Base-by-base conservation (phyloP, 495 filamentous ascomycete genomes). In the Mycothermus thermophilus region DNA sequence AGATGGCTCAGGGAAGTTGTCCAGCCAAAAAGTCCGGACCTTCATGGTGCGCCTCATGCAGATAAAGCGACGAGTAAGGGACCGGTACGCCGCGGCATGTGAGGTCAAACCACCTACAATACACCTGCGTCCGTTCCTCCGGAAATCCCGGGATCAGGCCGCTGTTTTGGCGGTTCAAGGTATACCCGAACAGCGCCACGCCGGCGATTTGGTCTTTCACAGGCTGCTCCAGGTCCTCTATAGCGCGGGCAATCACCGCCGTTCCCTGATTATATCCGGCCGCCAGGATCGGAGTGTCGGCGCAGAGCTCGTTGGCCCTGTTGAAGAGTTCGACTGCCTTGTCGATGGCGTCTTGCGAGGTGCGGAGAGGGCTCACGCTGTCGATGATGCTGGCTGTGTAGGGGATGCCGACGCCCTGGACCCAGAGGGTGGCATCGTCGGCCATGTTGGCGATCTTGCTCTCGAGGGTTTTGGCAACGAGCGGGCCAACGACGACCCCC, bases 101-200 rank as follows among this genome's bases (percentile, higher is more conserved):
- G 3, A 30, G 29, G 16, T 38, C 36, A 3, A n/a, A 14, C 15
- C 20, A 11, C 10, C 32, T 32, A 43, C 72, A 77, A 41, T 69
- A 63, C 23, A 72, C 64, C 41, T 66, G 48, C 18, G 55, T 51
- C 44, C 63, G 62, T 12, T 43, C 46, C 5, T 48, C 34, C 18
- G 62, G 58, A 40, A 69, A 70, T 34, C 60, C 59, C 15, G 59
- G 54, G 30, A 73, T 60, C 13, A 53, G 49, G 1, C 64, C 61
- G 16, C 48, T 43, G 35, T 73, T 43, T 38, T 71, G 67, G 22
- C 54, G 44, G 48, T 72, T 72, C 40, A 69, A 63, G 26, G 71
- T 74, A 41, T 73, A 67, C 4, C 72, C 71, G 29, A 65, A 75
- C 0, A 68, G 58, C 12, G 71, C 62, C 8, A 68, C 69, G 17